Evolutionary conservation across 2,329 filamentous ascomycete genomes (phyloP).

Genomic region (Botryotinia convoluta): DNA sequence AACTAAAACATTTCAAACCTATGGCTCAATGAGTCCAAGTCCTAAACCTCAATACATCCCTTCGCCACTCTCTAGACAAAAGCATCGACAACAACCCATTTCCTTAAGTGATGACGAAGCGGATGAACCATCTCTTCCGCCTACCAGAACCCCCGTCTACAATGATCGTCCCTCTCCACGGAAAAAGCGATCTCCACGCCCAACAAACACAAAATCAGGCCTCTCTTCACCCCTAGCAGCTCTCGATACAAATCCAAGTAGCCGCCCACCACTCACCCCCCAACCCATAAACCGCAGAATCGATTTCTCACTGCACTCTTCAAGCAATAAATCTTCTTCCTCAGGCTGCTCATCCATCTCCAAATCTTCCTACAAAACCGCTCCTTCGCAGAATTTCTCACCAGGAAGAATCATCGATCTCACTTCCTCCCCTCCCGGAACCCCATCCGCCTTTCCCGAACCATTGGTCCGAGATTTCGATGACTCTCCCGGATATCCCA

Average conservation of each 20-base stretch:
- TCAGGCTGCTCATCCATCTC: conserved; percentile 4
- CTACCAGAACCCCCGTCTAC: background rate
- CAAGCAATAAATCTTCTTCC: conserved; percentile 7
- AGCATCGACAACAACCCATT: background rate
- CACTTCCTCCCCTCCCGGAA: conserved; percentile 2
- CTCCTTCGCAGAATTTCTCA: conserved; percentile 1
- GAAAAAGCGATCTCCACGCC: background rate
- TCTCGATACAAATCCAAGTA: background rate
- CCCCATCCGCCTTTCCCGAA: background rate
- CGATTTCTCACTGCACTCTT: conserved; percentile 6
- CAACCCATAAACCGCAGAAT: conserved; percentile 15
- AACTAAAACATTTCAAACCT: conserved; percentile 1
- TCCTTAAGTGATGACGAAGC: background rate
- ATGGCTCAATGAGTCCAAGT: conserved; percentile 1
- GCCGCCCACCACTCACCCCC: conserved; percentile 6
- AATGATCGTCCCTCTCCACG: background rate
- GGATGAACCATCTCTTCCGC: conserved; percentile 2
- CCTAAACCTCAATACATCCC: background rate
- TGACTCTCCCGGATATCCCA: conserved; percentile 1
- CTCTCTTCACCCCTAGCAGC: background rate
- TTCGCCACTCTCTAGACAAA: background rate
- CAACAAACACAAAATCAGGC: background rate
- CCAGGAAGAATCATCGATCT: conserved; percentile 12
- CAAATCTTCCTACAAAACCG: conserved; percentile 16
- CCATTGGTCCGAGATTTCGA: background rate